phyloP scores from a whole-genome alignment of 208 protist genomes.

The Polymyxa betae region DNA sequence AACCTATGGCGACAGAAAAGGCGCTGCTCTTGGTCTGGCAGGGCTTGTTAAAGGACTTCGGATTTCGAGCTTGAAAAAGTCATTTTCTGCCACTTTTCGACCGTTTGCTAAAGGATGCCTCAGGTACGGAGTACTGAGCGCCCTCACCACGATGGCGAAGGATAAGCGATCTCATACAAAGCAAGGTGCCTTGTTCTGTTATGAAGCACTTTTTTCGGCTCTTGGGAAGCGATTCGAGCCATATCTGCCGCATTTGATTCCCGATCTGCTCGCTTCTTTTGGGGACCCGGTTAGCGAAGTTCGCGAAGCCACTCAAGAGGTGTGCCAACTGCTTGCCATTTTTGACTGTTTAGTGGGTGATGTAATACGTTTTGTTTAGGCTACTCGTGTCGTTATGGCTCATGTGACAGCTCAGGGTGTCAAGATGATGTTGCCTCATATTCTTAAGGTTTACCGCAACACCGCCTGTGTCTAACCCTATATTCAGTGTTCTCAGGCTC shows the following conservation, averaged over 20 bases:
- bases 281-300: conserved; percentile 74
- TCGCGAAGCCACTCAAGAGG: conserved; percentile 69
- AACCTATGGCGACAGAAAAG: conserved; percentile 66
- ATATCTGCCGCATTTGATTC: conserved; percentile 69
- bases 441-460: conserved; percentile 74
- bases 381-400: conserved; percentile 69
- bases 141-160: conserved; percentile 73
- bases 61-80: conserved; percentile 75
- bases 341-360: too few species aligned
- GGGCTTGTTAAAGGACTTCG: conserved; percentile 79
- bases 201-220: conserved; percentile 74
- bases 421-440: conserved; percentile 81
- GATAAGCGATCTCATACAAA: conserved; percentile 17
- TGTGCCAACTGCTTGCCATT: too few species aligned
- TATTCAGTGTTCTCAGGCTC: background rate
- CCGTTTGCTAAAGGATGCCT: conserved; percentile 67
- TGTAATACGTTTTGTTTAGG: too few species aligned
- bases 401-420: conserved; percentile 76
- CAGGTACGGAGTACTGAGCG: background rate
- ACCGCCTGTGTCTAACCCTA: conserved; percentile 31
- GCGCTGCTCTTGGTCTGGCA: conserved; percentile 80
- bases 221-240: conserved; percentile 82
- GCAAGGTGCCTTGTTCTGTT: conserved; percentile 76
- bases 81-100: conserved; percentile 51
- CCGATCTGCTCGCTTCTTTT: conserved; percentile 75